phyloP scores from a whole-genome alignment of 78 protist species.

The Protostelium mycophagum region DNA sequence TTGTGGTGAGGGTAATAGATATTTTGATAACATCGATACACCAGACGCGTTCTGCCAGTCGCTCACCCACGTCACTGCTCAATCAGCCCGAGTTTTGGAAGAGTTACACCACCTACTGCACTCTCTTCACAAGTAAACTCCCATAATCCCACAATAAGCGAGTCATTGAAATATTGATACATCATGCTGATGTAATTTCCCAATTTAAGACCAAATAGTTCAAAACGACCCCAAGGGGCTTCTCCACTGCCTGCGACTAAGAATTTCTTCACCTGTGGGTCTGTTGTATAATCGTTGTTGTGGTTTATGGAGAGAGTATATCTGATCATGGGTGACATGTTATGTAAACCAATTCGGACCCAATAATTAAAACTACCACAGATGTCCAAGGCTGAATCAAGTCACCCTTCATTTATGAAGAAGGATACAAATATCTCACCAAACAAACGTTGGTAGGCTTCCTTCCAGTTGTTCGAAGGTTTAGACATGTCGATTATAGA shows the following conservation, averaged over 20 bases:
- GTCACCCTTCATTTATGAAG: not conserved
- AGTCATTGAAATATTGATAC: not conserved
- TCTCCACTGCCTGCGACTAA: not conserved
- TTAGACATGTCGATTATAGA: too few species aligned
- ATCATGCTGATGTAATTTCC: not conserved
- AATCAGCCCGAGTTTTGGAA: too few species aligned
- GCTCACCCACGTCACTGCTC: not conserved
- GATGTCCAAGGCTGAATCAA: not conserved
- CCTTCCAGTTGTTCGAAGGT: too few species aligned
- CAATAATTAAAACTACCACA: not conserved
- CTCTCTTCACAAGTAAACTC: not conserved
- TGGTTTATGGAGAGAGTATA: not conserved
- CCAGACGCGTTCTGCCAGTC: not conserved
- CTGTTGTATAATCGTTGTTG: not conserved
- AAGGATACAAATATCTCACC: not conserved
- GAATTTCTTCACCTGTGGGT: not conserved
- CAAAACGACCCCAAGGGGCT: not conserved
- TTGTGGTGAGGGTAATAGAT: not conserved
- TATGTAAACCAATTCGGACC: not conserved
- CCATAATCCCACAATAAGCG: not conserved
- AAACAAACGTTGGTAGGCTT: not conserved
- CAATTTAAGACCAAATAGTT: not conserved
- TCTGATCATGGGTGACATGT: not conserved
- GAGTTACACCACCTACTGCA: not conserved
- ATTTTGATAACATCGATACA: not conserved